Base-by-base conservation (phyloP, 192 early-diverging fungal genomes). In the Nowakowskiella sp. region DNA sequence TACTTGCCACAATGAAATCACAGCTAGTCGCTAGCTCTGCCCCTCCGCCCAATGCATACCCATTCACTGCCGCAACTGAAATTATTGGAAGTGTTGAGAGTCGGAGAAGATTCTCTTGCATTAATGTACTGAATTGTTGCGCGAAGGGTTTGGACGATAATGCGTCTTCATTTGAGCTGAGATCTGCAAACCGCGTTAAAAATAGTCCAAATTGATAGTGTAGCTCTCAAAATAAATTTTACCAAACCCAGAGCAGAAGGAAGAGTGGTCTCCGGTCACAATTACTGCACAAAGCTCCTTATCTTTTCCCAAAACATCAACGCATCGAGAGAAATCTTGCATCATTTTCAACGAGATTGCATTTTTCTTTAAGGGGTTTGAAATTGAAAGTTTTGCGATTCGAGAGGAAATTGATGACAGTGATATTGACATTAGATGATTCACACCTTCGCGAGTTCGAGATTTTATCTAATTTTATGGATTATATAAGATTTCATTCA, bases 31-130 rank as follows among this genome's bases (percentile, higher is more conserved):
- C 66, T 34, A 85, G 57, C 47, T 86, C 84, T 2, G 80, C 77
- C 1, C 84, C 84, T 8, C 82, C 84, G 6, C 83, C 84, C 16
- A 86, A 62, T 25, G 82, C 81, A n/a, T 69, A 63, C 31, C 78
- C 76, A 25, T 77, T 69, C 13, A 85, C 67, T 0, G 77, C 72
- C 2, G 81, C 82, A 7, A 83, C 61, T 9, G 84, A 67, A 1
- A 86, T 49, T 21, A 85, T 42, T 6, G 81, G 77, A 13, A 86
- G 60, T 1, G 62, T 58, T 32, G 67, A 42, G 42, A 86, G 67
- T 6, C 70, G 58, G 0, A 71, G 58, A 9, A 86, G 48, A 19
- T 71, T 76, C 42, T 73, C 66, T 60, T 85, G 79, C 84, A 86
- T 86, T 10, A 80, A 62, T 6, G 50, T 42, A 21, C 72, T 61